Conservation (phyloP, 73 alveolate species). For the Symbiodinium natans region DNA sequence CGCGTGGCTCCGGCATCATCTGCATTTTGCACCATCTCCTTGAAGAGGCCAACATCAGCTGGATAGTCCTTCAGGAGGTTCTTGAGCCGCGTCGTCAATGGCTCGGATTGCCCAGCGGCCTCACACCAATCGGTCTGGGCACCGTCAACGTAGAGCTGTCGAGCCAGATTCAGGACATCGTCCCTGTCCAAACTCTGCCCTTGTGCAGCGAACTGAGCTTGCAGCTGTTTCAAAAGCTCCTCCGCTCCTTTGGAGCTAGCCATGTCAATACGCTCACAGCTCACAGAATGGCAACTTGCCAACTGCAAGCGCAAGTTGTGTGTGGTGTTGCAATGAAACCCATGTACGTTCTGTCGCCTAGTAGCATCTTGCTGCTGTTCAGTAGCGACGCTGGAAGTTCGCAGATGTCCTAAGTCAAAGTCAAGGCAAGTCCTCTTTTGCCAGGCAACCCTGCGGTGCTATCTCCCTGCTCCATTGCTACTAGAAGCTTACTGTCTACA, state of each 20-base stretch:
- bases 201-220: conserved; percentile 83
- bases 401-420: too few species aligned
- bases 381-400: too few species aligned
- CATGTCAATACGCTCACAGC: too few species aligned
- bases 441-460: too few species aligned
- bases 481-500: too few species aligned
- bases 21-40: conserved; percentile 85
- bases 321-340: too few species aligned
- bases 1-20: conserved; percentile 87
- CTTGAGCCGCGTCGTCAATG: conserved; percentile 86
- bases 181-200: conserved; percentile 71
- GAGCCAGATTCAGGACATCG: conserved; percentile 30
- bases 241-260: not conserved
- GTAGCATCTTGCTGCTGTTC: too few species aligned
- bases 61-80: conserved; percentile 87
- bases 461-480: too few species aligned
- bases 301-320: too few species aligned
- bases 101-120: conserved; percentile 89
- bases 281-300: too few species aligned
- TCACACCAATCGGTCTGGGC: conserved; percentile 79
- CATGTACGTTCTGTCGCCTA: too few species aligned
- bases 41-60: conserved; percentile 86
- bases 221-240: conserved; percentile 53
- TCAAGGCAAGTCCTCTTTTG: too few species aligned
- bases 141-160: conserved; percentile 54